Conservation (phyloP, 208 protist genomes). For the Tritrichomonas musculus region DNA sequence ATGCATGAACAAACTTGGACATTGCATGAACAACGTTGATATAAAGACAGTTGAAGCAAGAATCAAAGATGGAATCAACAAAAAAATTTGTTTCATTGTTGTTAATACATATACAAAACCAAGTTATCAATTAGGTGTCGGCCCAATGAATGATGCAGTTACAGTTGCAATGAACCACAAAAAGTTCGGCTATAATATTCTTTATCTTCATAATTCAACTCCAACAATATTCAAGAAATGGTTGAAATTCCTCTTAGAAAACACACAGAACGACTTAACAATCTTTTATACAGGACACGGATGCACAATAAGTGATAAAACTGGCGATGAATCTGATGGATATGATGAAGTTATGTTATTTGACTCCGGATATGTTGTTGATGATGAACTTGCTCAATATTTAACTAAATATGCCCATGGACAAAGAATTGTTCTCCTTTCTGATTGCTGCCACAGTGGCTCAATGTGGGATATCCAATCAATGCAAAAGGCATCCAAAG, state of each 20-base stretch:
- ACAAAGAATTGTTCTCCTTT: neutral
- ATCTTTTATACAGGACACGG: neutral
- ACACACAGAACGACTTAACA: neutral
- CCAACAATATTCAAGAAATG: neutral
- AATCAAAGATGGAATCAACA: no score
- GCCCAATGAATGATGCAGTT: neutral
- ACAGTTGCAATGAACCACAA: no score
- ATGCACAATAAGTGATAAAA: neutral
- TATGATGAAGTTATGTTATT: neutral
- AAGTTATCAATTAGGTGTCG: neutral
- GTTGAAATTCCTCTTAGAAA: neutral
- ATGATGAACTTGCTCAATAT: neutral
- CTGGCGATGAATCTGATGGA: neutral
- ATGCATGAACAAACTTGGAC: no score
- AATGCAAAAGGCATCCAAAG: neutral
- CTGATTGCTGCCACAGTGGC: neutral
- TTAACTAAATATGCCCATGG: no score
- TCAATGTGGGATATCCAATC: neutral
- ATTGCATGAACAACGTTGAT: no score
- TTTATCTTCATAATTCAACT: neutral
- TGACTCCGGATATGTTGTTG: neutral
- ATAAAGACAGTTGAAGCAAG: no score
- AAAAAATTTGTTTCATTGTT: no score
- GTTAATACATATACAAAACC: no score
- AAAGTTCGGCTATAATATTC: neutral